Evolutionary conservation across 208 protist species (phyloP).

Genomic region (Leishmania mexicana): DNA sequence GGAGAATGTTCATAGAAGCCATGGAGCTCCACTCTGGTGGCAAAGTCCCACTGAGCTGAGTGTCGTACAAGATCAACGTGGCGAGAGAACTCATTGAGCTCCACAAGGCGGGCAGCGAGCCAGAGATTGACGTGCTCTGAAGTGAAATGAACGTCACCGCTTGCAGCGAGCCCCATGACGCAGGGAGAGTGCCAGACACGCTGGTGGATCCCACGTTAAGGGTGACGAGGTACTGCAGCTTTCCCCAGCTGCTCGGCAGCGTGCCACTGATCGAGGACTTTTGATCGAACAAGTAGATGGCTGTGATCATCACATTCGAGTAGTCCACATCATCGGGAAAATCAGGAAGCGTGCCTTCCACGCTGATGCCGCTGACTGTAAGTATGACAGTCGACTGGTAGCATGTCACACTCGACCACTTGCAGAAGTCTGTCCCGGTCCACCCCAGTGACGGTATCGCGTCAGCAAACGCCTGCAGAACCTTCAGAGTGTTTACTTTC

Average conservation of each 20-base stretch:
- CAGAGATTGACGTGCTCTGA: not conserved
- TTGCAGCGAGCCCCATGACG: not conserved
- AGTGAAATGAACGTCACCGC: not conserved
- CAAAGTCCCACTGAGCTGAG: not conserved
- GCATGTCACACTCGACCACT: not conserved
- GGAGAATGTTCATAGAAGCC: not conserved
- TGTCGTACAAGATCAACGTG: not conserved
- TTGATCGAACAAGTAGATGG: not conserved
- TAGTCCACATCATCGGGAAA: slow-evolving; percentile 10
- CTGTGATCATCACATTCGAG: slow-evolving; percentile 8
- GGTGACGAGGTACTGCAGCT: not conserved
- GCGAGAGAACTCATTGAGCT: not conserved
- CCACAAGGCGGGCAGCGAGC: slow-evolving; percentile 12
- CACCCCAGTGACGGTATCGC: slow-evolving; percentile 13
- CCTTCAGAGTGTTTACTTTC: not conserved
- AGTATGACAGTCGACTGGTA: not conserved
- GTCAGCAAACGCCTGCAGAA: slow-evolving; percentile 5
- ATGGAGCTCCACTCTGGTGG: slow-evolving; percentile 8
- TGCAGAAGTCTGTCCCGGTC: slow-evolving; percentile 7
- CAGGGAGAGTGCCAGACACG: slow-evolving; percentile 3
- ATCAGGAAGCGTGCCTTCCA: slow-evolving; percentile 9
- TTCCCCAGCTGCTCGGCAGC: slow-evolving; percentile 3
- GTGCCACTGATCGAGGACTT: not conserved
- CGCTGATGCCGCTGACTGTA: not conserved
- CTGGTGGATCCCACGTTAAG: not conserved